phyloP scores from a whole-genome alignment of 1,284 basidiomycete species.

The Vanrija sp. region DNA sequence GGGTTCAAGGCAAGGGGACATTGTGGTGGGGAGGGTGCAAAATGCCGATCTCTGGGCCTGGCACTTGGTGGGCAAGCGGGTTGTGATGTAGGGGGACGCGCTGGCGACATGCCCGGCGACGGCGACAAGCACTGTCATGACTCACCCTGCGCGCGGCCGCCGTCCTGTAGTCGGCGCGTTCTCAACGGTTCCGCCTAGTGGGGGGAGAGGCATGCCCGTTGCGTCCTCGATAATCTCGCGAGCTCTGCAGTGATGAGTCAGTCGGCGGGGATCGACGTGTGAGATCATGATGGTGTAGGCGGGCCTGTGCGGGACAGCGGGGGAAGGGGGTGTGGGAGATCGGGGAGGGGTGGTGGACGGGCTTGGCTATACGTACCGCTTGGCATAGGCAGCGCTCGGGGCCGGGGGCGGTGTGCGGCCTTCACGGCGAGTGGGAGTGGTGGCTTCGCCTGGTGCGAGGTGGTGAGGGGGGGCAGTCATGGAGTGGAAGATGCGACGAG shows the following conservation, averaged over 20 bases:
- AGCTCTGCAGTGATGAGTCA: slow-evolving; percentile 54
- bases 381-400: slow-evolving; percentile 79
- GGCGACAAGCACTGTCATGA: background rate
- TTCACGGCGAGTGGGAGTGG: slow-evolving; percentile 12
- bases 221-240: slow-evolving; percentile 75
- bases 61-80: too few relatives aligned
- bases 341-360: background rate
- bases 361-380: slow-evolving; percentile 57
- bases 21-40: background rate
- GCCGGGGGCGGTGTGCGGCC: slow-evolving; percentile 68
- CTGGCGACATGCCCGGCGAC: too few relatives aligned
- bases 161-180: slow-evolving; percentile 33
- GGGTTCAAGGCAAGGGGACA: background rate
- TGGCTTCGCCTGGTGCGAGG: background rate
- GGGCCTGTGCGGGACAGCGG: background rate
- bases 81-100: background rate
- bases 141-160: slow-evolving; percentile 48
- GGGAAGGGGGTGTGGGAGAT: background rate
- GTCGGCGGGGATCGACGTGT: background rate
- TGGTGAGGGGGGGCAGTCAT: background rate
- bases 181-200: slow-evolving; percentile 60
- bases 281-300: background rate
- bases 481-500: background rate
- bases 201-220: slow-evolving; percentile 53
- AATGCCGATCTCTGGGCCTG: background rate